Evolutionary conservation across 2,329 filamentous ascomycete genomes (phyloP), one percentile per base, ranked within the genome.

Genomic region (Alternaria sp.): DNA sequence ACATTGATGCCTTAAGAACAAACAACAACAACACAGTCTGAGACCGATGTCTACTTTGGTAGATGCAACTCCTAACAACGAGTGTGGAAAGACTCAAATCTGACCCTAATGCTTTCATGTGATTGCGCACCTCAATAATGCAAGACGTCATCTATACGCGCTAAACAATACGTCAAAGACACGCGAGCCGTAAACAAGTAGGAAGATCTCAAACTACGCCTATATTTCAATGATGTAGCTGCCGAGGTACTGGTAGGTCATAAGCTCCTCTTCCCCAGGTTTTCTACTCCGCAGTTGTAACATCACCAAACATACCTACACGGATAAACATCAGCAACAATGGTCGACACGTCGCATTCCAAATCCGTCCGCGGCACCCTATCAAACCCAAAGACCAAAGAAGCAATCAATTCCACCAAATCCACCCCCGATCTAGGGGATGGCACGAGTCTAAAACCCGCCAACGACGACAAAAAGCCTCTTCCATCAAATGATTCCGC

Each of bases 281-380:
- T 30, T 40, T 20, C 5, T 38, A 3, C 18, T 50, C 20, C 20
- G 20, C 46, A 25, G 30, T n/a, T 14, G 18, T 5, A 45, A n/a
- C 25, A 45, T 45, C 50, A 44, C 34, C 36, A 32, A 41, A 41
- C 46, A 41, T 14, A 43, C 56, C 51, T 52, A 9, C 1, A 51
- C 59, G n/a, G 14, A 64, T 60, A 58, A 62, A 40, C 68, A 73
- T 50, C 28, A 34, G 25, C 36, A 59, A 56, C 2, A 27, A 59
- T 56, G 57, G 51, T 56, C 28, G 27, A 55, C 12, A 59, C 44
- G 12, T 44, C 36, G 9, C 57, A 59, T 27, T 77, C 74, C 49
- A 65, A 68, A 51, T 74, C 72, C 32, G 73, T 76, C 54, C 73
- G 72, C 54, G 73, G 74, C 46, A 77, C 74, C 1, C 57, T 76